phyloP scores from a whole-genome alignment of 305 asterid species.

The Fraxinus paxiana region DNA sequence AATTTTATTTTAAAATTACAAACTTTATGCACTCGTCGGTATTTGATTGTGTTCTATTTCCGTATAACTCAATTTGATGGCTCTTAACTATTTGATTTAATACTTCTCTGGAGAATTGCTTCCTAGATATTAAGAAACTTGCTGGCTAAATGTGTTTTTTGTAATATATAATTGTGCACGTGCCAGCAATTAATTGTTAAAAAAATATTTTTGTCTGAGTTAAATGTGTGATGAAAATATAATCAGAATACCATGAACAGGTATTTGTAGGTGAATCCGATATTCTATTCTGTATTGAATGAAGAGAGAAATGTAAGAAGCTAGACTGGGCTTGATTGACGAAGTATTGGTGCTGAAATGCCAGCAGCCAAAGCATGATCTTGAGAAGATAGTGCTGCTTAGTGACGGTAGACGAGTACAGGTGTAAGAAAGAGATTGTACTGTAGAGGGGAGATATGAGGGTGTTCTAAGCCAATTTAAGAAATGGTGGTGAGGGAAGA shows the following conservation, averaged over 20 bases:
- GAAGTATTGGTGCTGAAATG: neutral
- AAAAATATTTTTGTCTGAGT: neutral
- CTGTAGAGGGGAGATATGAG: neutral
- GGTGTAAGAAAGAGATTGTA: neutral
- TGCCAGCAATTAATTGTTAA: neutral
- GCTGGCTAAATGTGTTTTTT: neutral
- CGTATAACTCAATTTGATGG: conserved; percentile 19
- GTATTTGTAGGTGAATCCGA: neutral
- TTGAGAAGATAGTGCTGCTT: neutral
- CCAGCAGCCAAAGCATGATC: neutral
- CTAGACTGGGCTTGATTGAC: neutral
- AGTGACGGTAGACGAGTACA: neutral
- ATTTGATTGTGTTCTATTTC: neutral
- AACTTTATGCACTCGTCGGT: neutral
- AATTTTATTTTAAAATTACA: neutral
- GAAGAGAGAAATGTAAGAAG: neutral
- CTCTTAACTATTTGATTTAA: conserved; percentile 41
- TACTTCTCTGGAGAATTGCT: neutral
- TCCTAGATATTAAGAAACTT: neutral
- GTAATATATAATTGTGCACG: neutral
- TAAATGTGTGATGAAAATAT: neutral
- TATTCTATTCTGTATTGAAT: neutral
- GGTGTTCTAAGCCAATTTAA: neutral
- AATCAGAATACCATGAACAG: neutral
- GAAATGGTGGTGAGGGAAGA: neutral